A percentile compares a stretch with the other conserved stretches of the same genome.
Conservation (phyloP, 2,329 filamentous ascomycete species). For the Eutypa lata region DNA sequence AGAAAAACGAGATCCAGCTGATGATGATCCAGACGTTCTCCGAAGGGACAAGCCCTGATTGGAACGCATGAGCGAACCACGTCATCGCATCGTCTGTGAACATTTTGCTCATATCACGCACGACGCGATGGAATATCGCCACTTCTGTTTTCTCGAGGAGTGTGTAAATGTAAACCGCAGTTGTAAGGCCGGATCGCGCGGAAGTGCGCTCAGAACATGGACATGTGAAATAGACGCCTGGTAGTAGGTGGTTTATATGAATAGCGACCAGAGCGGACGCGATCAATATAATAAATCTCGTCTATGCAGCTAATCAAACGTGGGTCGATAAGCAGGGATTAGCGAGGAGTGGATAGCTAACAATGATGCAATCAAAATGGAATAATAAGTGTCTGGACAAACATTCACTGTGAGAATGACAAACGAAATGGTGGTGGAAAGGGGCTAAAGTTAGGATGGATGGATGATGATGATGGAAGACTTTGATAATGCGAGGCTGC, state of each 20-base stretch:
- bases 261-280: not conserved
- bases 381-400: not conserved
- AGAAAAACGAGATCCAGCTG: constrained; percentile 30
- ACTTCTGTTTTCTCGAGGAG: too few relatives aligned
- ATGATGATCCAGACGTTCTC: constrained; percentile 23
- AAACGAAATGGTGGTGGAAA: too few relatives aligned
- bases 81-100: constrained; percentile 16
- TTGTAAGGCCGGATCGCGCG: too few relatives aligned
- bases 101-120: constrained; percentile 10
- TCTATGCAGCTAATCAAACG: not conserved
- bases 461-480: too few relatives aligned
- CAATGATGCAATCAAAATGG: not conserved
- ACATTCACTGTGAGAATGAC: not conserved
- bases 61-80: constrained; percentile 19
- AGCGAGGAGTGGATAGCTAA: not conserved
- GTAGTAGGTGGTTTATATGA: too few relatives aligned
- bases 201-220: too few relatives aligned
- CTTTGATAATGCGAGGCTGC: too few relatives aligned
- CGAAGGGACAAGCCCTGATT: constrained; percentile 10
- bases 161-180: not conserved
- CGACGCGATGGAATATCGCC: too few relatives aligned
- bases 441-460: not conserved
- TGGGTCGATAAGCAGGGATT: not conserved
- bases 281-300: not conserved
- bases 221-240: too few relatives aligned